Evolutionary conservation across 345 rosid genomes (phyloP).

Genomic region (Eucalyptus polybractea): DNA sequence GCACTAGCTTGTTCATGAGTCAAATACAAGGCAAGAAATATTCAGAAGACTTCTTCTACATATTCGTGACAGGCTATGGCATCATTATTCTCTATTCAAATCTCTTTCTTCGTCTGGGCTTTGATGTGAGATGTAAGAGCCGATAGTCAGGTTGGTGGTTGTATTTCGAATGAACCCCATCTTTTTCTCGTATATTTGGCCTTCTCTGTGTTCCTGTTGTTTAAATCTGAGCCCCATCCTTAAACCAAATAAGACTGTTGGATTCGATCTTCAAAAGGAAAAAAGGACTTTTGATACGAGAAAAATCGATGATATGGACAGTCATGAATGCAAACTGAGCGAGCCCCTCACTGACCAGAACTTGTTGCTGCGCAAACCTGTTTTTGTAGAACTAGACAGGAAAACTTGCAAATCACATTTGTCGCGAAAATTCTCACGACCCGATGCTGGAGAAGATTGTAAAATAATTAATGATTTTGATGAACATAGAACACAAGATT

Average conservation of each 20-base stretch:
- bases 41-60: background rate
- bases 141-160: background rate
- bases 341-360: background rate
- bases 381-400: background rate
- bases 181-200: background rate
- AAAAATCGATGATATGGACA: background rate
- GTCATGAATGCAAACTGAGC: background rate
- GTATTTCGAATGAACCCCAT: background rate
- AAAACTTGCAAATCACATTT: background rate
- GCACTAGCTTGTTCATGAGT: background rate
- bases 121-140: background rate
- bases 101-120: background rate
- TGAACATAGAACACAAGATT: background rate
- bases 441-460: background rate
- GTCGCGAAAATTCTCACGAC: accelerated
- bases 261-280: background rate
- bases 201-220: background rate
- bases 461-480: background rate
- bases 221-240: background rate
- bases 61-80: background rate
- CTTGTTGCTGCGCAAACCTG: accelerated
- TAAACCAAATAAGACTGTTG: background rate
- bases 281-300: background rate
- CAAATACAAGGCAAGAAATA: background rate
- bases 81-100: background rate